Conservation (phyloP, 164 flowering plant species). For the Aristolochia fimbriata region DNA sequence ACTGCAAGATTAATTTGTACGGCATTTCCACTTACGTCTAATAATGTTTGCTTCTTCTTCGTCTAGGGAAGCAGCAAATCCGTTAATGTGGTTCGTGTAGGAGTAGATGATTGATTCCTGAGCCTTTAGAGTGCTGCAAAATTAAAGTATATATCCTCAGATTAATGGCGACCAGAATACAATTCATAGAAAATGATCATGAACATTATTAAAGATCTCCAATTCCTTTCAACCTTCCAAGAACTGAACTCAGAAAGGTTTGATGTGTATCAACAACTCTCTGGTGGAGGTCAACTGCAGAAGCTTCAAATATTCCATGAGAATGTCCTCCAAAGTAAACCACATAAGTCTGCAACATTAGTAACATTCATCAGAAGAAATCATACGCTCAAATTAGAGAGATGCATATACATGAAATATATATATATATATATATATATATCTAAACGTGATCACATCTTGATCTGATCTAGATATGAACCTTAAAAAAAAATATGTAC, state of each 20-base stretch:
- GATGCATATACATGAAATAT: neutral
- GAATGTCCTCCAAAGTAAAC: constrained; percentile 64
- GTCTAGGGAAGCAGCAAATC: constrained; percentile 56
- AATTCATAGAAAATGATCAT: too few species aligned
- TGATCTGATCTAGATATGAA: too few species aligned
- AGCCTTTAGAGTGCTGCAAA: constrained; percentile 26
- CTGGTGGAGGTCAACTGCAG: constrained; percentile 22
- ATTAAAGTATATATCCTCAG: neutral
- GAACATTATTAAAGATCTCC: too few species aligned
- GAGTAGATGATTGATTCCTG: constrained; percentile 45
- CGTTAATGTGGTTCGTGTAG: constrained; percentile 45
- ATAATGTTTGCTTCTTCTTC: constrained; percentile 51
- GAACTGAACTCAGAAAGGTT: constrained; percentile 27
- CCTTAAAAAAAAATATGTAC: neutral
- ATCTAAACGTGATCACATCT: too few species aligned
- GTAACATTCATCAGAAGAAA: neutral
- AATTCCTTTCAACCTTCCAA: constrained; percentile 10
- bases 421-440: too few species aligned
- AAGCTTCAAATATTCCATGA: constrained; percentile 20
- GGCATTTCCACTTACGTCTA: constrained; percentile 25
- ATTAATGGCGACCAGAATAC: neutral
- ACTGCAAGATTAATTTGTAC: neutral
- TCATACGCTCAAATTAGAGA: neutral
- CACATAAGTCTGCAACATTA: constrained; percentile 41
- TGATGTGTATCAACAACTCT: constrained; percentile 37